Evolutionary conservation across 2,329 filamentous ascomycete genomes (phyloP).

Genomic region (Cephalotrichum gorgonifer): DNA sequence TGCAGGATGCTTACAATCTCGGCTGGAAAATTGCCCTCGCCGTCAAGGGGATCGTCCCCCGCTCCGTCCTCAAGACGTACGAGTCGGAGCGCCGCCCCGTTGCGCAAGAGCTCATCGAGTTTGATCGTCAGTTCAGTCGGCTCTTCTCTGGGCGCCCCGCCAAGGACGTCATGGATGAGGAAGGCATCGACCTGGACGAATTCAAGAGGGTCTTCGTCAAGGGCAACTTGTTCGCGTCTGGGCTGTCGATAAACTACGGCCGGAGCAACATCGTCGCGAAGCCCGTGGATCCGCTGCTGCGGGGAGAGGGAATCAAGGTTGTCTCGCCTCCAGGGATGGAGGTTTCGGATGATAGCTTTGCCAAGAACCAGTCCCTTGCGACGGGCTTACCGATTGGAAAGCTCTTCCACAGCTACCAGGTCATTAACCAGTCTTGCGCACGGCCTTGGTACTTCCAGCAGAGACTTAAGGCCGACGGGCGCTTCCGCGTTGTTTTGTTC

Average conservation of each 20-base stretch:
- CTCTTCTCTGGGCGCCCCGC: conserved; percentile 43
- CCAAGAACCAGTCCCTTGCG: conserved; percentile 1
- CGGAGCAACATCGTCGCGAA: conserved; percentile 50
- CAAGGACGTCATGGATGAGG: conserved; percentile 50
- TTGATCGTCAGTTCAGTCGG: conserved; percentile 35
- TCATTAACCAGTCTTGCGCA: conserved; percentile 45
- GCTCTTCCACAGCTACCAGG: conserved; percentile 48
- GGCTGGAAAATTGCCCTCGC: conserved; percentile 16
- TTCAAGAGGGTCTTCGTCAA: conserved; percentile 54
- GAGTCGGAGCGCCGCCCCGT: conserved; percentile 37
- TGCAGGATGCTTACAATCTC: conserved; percentile 50
- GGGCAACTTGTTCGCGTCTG: conserved; percentile 32
- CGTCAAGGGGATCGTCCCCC: conserved; percentile 23
- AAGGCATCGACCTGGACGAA: conserved; percentile 49
- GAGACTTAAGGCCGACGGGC: conserved; percentile 42
- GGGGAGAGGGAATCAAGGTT: conserved; percentile 32
- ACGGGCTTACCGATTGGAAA: conserved; percentile 34
- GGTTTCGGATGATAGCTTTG: conserved; percentile 17
- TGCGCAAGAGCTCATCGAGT: conserved; percentile 32
- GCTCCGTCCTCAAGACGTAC: conserved; percentile 36
- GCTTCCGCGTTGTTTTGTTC: conserved; percentile 51
- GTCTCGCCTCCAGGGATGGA: conserved; percentile 12
- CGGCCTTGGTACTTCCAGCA: conserved; percentile 51
- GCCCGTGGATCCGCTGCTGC: conserved; percentile 48
- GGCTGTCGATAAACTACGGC: conserved; percentile 27